phyloP scores from a whole-genome alignment of 2,329 filamentous ascomycete genomes.

The Didymella pomorum region DNA sequence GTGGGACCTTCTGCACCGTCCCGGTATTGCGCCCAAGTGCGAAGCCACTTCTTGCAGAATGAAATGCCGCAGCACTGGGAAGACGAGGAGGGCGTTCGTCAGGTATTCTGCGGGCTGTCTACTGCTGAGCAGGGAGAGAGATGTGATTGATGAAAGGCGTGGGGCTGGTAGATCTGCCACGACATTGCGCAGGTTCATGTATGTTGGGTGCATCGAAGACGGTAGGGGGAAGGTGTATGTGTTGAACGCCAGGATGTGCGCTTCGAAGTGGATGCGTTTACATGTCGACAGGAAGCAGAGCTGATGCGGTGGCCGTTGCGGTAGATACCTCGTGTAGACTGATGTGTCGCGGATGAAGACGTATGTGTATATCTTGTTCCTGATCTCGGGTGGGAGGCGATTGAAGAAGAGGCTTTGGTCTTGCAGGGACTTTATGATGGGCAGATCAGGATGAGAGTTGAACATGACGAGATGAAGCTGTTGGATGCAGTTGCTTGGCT shows the following conservation, averaged over 20 bases:
- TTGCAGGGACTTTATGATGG: background rate
- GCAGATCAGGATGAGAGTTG: background rate
- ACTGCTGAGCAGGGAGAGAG: background rate
- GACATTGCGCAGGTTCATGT: background rate
- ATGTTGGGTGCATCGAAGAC: background rate
- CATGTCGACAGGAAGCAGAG: constrained; percentile 23
- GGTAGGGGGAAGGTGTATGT: constrained; percentile 13
- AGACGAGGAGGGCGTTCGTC: constrained; percentile 9
- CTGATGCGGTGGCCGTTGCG: constrained; percentile 1
- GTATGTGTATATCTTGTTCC: constrained; percentile 20
- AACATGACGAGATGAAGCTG: background rate
- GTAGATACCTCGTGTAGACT: background rate
- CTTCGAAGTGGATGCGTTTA: constrained; percentile 16
- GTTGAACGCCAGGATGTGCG: constrained; percentile 16
- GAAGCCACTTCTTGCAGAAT: background rate
- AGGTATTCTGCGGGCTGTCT: background rate
- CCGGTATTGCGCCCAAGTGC: too few species aligned
- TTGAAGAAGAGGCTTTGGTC: constrained; percentile 12
- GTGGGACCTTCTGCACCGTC: background rate
- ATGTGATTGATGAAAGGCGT: constrained; percentile 3
- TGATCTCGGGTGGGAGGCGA: constrained; percentile 19
- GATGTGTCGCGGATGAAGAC: constrained; percentile 6
- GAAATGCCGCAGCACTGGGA: constrained; percentile 13
- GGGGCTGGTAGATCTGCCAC: constrained; percentile 1
- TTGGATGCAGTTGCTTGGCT: background rate